phyloP scores from a whole-genome alignment of 176 grass and related monocot genomes.

The Areca catechu region DNA sequence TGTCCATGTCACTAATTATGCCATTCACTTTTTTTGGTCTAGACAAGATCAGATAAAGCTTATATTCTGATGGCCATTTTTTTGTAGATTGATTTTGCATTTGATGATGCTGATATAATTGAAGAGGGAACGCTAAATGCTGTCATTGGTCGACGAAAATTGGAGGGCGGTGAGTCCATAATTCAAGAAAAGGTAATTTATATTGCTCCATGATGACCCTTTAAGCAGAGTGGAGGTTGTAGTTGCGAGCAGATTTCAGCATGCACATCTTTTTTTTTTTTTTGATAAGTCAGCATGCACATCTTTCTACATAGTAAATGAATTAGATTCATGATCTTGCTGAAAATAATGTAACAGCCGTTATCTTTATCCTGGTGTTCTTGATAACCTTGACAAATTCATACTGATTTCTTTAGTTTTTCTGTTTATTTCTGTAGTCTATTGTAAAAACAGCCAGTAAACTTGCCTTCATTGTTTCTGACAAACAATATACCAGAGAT shows the following conservation, averaged over 20 bases:
- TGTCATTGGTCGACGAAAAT: conserved; percentile 60
- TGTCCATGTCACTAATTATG: too few relatives aligned
- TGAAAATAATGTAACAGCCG: too few relatives aligned
- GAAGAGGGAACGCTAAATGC: conserved; percentile 59
- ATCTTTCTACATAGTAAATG: too few relatives aligned
- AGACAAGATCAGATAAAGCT: conserved; percentile 2
- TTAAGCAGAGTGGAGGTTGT: too few relatives aligned
- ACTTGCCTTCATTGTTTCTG: conserved; percentile 57
- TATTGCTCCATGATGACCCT: too few relatives aligned
- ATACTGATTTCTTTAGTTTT: not conserved
- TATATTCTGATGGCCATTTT: conserved; percentile 25
- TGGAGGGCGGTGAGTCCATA: conserved; percentile 56
- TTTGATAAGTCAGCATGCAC: too few relatives aligned
- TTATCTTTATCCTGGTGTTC: too few relatives aligned
- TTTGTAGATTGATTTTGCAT: conserved; percentile 83
- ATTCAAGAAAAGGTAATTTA: conserved; percentile 56
- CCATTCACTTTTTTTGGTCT: too few relatives aligned
- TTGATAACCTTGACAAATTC: too few relatives aligned
- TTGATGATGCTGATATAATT: conserved; percentile 71
- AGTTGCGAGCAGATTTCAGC: too few relatives aligned
- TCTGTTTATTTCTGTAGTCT: conserved; percentile 15
- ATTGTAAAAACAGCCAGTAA: conserved; percentile 46
- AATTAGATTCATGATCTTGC: too few relatives aligned
- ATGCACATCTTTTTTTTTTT: too few relatives aligned
- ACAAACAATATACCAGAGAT: conserved; percentile 53